A percentile compares a stretch with the other conserved stretches of the same genome.
phyloP scores from a whole-genome alignment of 805 yeast genomes.

The Pichia gijzeniarum region DNA sequence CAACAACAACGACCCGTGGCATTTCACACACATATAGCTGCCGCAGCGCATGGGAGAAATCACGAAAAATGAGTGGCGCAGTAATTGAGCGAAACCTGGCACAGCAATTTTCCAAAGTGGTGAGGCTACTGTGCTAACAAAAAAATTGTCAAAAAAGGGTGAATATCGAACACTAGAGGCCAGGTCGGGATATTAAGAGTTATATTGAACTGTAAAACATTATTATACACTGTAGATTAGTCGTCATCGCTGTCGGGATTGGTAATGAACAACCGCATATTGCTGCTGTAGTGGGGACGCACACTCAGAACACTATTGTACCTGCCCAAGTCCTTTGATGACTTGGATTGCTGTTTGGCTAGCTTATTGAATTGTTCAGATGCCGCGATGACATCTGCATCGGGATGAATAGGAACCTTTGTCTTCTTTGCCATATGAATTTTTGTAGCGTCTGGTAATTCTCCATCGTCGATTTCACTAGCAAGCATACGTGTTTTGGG shows the following conservation, averaged over 20 bases:
- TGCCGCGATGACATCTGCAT: constrained; percentile 28
- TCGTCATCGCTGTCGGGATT: constrained; percentile 50
- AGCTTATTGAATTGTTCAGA: constrained; percentile 27
- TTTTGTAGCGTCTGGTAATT: constrained; percentile 32
- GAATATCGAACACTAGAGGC: too few relatives aligned
- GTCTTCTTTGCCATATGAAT: constrained; percentile 25
- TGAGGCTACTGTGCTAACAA: neutral
- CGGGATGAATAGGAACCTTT: constrained; percentile 28
- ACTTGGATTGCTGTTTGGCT: constrained; percentile 11
- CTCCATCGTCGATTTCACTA: constrained; percentile 67
- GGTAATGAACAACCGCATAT: constrained; percentile 39
- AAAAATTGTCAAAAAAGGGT: too few relatives aligned
- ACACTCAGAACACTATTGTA: constrained; percentile 28
- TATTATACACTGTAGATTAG: constrained; percentile 9
- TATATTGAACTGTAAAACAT: neutral
- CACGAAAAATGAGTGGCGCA: neutral
- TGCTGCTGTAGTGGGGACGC: constrained; percentile 12
- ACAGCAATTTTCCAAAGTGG: too few relatives aligned
- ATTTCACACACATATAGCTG: too few relatives aligned
- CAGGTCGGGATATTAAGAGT: neutral
- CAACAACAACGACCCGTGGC: too few relatives aligned
- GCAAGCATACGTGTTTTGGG: constrained; percentile 68
- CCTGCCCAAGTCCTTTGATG: constrained; percentile 24
- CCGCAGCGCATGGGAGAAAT: too few relatives aligned
- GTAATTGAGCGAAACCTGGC: neutral